Conservation (phyloP, 768 basidiomycete species). For the Tulasnella sp. region DNA sequence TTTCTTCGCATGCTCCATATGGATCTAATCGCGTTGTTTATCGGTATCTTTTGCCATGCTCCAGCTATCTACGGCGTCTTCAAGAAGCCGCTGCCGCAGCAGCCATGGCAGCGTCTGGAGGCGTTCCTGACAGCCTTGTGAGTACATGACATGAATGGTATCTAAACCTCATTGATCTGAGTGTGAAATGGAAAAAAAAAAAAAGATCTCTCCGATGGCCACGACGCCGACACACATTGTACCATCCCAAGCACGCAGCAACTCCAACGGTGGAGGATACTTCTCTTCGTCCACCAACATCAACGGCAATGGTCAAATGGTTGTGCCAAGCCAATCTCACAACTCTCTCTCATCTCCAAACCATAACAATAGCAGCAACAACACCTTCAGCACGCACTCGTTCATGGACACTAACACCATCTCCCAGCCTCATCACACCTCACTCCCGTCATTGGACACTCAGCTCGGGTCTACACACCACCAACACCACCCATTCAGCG, state of each 20-base stretch:
- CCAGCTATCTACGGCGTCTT: slow-evolving; percentile 66
- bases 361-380: background rate
- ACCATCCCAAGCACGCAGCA: slow-evolving; percentile 4
- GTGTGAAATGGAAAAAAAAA: background rate
- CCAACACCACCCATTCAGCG: slow-evolving; percentile 4
- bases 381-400: slow-evolving; percentile 5
- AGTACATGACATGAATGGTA: background rate
- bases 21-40: too few relatives aligned
- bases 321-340: slow-evolving; percentile 11
- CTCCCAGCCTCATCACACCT: slow-evolving; percentile 5
- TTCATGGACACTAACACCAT: slow-evolving; percentile 18
- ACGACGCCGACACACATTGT: background rate
- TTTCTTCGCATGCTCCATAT: too few relatives aligned
- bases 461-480: background rate
- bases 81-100: slow-evolving; percentile 55
- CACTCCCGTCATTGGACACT: background rate
- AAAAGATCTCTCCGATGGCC: background rate
- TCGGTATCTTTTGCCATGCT: too few relatives aligned
- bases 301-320: background rate
- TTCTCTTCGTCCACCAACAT: background rate
- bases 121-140: background rate
- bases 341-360: background rate
- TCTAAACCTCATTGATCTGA: background rate
- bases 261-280: slow-evolving; percentile 3
- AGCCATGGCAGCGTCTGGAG: slow-evolving; percentile 38